Base-by-base conservation (phyloP, 495 filamentous ascomycete species). In the Penicillium cinerascens region DNA sequence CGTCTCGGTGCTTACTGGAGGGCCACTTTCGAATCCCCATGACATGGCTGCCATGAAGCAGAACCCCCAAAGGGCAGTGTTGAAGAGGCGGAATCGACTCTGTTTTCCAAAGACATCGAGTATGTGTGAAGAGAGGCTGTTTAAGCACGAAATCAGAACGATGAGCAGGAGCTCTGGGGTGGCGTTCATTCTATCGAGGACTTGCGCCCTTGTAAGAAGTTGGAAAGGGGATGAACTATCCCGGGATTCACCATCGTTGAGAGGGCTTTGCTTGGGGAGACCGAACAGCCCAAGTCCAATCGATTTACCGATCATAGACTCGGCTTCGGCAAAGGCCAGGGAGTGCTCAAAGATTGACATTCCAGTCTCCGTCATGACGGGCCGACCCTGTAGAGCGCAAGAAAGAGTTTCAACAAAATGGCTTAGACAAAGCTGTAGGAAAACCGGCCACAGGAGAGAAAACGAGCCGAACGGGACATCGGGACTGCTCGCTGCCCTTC, bases 271-370 rank as follows among this genome's bases (percentile, higher is more conserved):
- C 51, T 74, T 80, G 7, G 69, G 52, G 21, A 72, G 66, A 44
- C 81, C 80, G 68, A 89, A 87, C 15, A 86, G 56, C 9, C 82
- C 81, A 56, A 88, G 82, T 2, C 87, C 88, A 2, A 95, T 78
- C 4, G 87, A 84, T 49, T 81, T 85, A 60, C 85, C 82, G 37
- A 95, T 82, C 54, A 89, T 85, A 10, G 89, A 86, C 64, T 98
- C 95, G 4, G 93, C 91, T 67, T 98, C 95, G 1, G 93, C 90
- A 69, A 97, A 98, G 0, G 93, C 93, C 13, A 98, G 74, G 0
- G 93, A 97, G 63, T 96, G 91, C 58, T 98, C 93, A 63, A 98
- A 93, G 17, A 97, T 80, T 0, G 92, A 96, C 89, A 97, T 97
- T 6, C 92, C 91, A 1, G 91, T 93, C 70, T 97, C 93, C 0